Base-by-base conservation (phyloP, 1,284 basidiomycete species). In the Coniophora puteana region DNA sequence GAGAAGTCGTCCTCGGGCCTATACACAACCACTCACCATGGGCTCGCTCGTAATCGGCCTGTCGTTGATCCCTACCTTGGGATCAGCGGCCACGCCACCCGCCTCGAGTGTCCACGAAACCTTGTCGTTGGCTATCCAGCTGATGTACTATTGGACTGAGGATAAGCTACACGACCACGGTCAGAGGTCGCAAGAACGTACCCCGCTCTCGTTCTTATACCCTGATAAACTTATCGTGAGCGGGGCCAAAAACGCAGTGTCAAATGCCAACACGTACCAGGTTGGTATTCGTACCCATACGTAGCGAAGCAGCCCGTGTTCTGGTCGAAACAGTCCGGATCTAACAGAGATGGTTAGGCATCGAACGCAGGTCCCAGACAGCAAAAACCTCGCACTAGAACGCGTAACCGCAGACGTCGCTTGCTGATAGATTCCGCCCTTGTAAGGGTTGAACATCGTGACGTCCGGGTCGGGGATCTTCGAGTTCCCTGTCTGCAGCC, bases 41-140 rank as follows among this genome's bases (percentile, higher is more conserved):
- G 91, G 90, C 59, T 93, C 93, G 53, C 88, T 80, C 0, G 92
- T 78, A 29, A 97, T 73, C 4, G 83, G 76, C 31, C 94, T 73
- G 27, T 77, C 73, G 2, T 80, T 69, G 38, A 95, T 89, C 47
- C 89, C 68, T 12, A 82, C 81, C 1, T 52, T 46, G 1, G 64
- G 36, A 56, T 93, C 85, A 3, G 85, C 75, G 4, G 67, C 79
- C 65, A 94, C 75, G 4, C 87, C 93, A 28, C 68, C 62, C 13
- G 76, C 73, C 27, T 78, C 76, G 40, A 97, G 52, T 3, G 82
- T 88, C 91, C 90, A 98, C 23, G 80, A 77, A 40, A 74, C 65
- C 52, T 78, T 64, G 45, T 66, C 73, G 46, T 81, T 69, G 23
- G 80, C 63, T 23, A 89, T 74, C 92, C 92, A 94, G 20, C 78